Base-by-base conservation (phyloP, 768 basidiomycete genomes). In the Chiua virens region DNA sequence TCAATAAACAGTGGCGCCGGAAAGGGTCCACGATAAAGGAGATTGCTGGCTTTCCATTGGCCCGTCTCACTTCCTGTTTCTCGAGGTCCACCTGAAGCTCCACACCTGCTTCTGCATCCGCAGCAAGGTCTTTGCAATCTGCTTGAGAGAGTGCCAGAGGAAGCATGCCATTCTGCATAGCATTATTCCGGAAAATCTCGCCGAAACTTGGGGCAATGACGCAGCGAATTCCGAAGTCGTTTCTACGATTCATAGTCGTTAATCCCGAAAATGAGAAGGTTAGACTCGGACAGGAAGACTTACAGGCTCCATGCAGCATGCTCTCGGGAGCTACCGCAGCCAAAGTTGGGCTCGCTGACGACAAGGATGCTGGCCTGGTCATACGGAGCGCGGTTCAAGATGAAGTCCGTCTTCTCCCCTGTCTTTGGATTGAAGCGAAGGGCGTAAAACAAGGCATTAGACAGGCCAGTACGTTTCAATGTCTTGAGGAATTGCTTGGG, bases 401-500 rank as follows among this genome's bases (percentile, higher is more conserved):
- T 71, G 61, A 96, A 96, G 60, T 92, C 83, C 4, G 90, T 91
- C 57, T 88, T 82, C 49, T 80, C 76, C n/a, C 85, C 86, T 5
- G 90, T 89, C 58, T 85, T 77, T 6, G 85, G 81, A 62, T 92
- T 82, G 63, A 85, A 86, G 42, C 92, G 82, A 36, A 89, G 73
- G n/a, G 87, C 79, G 65, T 79, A 87, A 77, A 96, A 96, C 45
- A 93, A 73, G 18, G 88, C 91, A 49, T 86, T 74, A 8, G 89
- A 88, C 41, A 96, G 78, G 40, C 92, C 92, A 37, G 92, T 93
- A 48, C 92, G 81, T 69, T 93, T 91, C 61, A 96, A 72, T 0
- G 92, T 95, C 72, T 94, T 95, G 69, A 95, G 72, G 75, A 94
- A 95, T 62, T 93, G 92, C 62, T 94, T 93, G 3, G 92, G 92